These are phyloP conservation scores for Adansonia rubrostipa DNA, from an alignment of 441 rosid species.

Conservation along the genomic window DNA sequence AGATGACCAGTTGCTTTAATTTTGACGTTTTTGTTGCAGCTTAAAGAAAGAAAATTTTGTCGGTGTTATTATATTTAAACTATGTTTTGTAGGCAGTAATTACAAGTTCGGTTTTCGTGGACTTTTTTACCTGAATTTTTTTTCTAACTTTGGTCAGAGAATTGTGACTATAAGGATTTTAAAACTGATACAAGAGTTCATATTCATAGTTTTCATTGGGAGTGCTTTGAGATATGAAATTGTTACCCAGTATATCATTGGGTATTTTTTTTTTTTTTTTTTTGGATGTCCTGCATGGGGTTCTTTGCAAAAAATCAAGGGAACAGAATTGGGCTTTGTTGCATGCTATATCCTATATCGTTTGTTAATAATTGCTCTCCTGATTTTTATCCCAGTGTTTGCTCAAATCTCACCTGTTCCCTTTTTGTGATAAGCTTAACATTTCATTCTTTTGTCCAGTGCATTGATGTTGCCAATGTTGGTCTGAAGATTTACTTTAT, in stretches of 20 bases:
- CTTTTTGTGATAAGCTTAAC: not conserved
- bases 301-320: not conserved
- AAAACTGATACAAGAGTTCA: conserved; percentile 15
- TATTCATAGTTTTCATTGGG: not conserved
- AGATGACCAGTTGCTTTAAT: not conserved
- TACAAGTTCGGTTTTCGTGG: not conserved
- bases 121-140: not conserved
- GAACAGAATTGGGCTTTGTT: not conserved
- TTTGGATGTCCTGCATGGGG: not conserved
- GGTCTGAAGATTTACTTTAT: conserved; percentile 13
- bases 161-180: conserved; percentile 6
- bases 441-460: not conserved
- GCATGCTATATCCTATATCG: not conserved
- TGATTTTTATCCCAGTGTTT: not conserved
- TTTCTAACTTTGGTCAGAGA: not conserved
- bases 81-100: not conserved
- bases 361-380: not conserved
- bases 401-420: not conserved
- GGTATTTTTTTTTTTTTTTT: not conserved
- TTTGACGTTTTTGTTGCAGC: conserved; percentile 14
- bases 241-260: conserved; percentile 5
- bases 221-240: not conserved
- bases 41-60: conserved; percentile 9
- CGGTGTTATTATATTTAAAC: not conserved
- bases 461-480: conserved; percentile 12